Evolutionary conservation across 495 filamentous ascomycete species (phyloP), one percentile per base, ranked within the genome.

Genomic region (Barbatosphaeria neglecta): DNA sequence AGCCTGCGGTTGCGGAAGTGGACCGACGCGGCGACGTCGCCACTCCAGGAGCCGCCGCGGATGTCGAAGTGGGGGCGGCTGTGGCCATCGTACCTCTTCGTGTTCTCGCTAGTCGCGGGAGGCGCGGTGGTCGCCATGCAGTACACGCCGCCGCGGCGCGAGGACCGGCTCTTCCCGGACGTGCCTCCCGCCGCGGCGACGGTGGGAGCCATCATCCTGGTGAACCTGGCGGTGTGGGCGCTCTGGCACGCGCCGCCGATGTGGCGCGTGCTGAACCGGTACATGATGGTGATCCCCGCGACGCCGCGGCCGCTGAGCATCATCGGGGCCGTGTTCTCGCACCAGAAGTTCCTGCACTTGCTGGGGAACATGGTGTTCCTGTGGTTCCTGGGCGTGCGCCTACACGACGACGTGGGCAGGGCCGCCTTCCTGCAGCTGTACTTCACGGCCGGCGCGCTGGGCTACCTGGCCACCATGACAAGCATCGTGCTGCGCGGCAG

Each of bases 401-500:
- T 92, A 13, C 86, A 95, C 67, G 89, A 95, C 54, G 82, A 95
- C 45, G 75, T 96, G 44, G 90, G 89, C 35, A 77, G 90, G 17
- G 88, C 83, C 33, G 77, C 81, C 49, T 95, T 96, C 64, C 68
- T 98, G 4, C 80, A 82, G 7, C 67, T 94, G 6, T 93, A 87
- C 61, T 53, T 93, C 31, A 64, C 77, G 0, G 69, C 77, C 3
- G 90, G 87, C 35, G 74, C 75, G 0, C 20, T 86, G 11, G 82
- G 80, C 24, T 82, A 81, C 37, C 75, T 86, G 48, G 60, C 68
- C 2, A 82, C 79, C 20, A 66, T 96, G 42, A 55, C 70, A 10
- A 61, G 60, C 24, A 70, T 76, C 42, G 81, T 89, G 25, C 49
- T 88, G 9, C 33, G 55, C 23, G 51, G 55, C 23, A 52, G 52